A percentile compares a stretch with the other conserved stretches of the same genome.
Evolutionary conservation across 768 basidiomycete species (phyloP).

Genomic region (Auriscalpium orientale): DNA sequence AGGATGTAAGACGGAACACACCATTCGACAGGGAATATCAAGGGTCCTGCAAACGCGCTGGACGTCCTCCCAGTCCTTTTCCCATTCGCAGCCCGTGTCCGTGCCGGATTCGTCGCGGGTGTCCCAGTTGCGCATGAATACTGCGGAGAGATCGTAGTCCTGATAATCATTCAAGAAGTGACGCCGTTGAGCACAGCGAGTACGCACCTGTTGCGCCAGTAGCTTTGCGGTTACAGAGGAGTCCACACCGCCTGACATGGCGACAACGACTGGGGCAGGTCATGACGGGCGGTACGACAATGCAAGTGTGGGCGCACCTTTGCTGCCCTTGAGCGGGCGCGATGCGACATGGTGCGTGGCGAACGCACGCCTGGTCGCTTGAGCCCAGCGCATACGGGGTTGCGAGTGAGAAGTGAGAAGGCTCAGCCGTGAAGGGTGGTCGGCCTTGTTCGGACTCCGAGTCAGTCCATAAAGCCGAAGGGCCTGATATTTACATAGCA

Average conservation of each 20-base stretch:
- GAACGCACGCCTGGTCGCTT: background rate
- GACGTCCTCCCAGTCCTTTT: slow-evolving; percentile 91
- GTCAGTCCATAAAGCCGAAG: slow-evolving; percentile 16
- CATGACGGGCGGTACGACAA: background rate
- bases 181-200: too few relatives aligned
- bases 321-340: slow-evolving; percentile 16
- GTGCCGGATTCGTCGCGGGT: slow-evolving; percentile 73
- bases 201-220: slow-evolving; percentile 52
- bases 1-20: slow-evolving; percentile 23
- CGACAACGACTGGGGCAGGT: slow-evolving; percentile 60
- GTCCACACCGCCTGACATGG: slow-evolving; percentile 95
- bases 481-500: background rate
- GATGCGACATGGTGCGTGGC: background rate
- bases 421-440: background rate
- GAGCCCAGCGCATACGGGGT: background rate
- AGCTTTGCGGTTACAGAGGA: slow-evolving; percentile 84
- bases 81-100: slow-evolving; percentile 90
- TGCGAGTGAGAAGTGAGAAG: background rate
- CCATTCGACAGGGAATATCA: slow-evolving; percentile 70
- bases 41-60: slow-evolving; percentile 66
- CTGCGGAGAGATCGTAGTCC: slow-evolving; percentile 78
- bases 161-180: slow-evolving; percentile 20
- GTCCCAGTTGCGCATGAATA: slow-evolving; percentile 98
- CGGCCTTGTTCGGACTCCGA: slow-evolving; percentile 16
- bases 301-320: slow-evolving; percentile 13